These are phyloP conservation scores for Phytophthora citrophthora DNA, from an alignment of 352 stramenopile species.

Conservation along the genomic window DNA sequence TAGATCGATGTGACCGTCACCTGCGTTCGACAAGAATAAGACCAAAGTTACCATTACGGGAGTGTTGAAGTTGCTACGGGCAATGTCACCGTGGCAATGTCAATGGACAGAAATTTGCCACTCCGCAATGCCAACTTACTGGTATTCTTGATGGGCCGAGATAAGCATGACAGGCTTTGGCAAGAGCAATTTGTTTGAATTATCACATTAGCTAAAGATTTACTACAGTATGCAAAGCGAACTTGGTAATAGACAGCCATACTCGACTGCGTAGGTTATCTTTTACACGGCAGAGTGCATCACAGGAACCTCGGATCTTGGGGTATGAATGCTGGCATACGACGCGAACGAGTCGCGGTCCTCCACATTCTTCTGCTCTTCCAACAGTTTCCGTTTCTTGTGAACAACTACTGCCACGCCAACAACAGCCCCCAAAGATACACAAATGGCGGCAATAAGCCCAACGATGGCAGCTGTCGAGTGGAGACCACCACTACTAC, in stretches of 20 bases:
- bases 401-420: conserved; percentile 19
- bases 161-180: too few relatives aligned
- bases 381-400: conserved; percentile 34
- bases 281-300: conserved; percentile 17
- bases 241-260: background rate
- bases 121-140: too few relatives aligned
- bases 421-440: conserved; percentile 18
- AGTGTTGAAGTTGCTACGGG: background rate
- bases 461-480: conserved; percentile 21
- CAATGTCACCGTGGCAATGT: too few relatives aligned
- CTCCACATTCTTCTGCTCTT: conserved; percentile 26
- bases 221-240: background rate
- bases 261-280: background rate
- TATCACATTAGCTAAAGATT: too few relatives aligned
- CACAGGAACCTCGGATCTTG: conserved; percentile 22
- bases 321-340: conserved; percentile 23
- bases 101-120: too few relatives aligned
- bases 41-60: background rate
- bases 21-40: conserved; percentile 14
- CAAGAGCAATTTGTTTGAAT: too few relatives aligned
- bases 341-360: conserved; percentile 21
- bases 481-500: conserved; percentile 8
- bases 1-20: background rate
- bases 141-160: too few relatives aligned
- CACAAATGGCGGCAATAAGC: conserved; percentile 26